Conservation (phyloP, 2,329 filamentous ascomycete species). For the Alternaria atra region DNA sequence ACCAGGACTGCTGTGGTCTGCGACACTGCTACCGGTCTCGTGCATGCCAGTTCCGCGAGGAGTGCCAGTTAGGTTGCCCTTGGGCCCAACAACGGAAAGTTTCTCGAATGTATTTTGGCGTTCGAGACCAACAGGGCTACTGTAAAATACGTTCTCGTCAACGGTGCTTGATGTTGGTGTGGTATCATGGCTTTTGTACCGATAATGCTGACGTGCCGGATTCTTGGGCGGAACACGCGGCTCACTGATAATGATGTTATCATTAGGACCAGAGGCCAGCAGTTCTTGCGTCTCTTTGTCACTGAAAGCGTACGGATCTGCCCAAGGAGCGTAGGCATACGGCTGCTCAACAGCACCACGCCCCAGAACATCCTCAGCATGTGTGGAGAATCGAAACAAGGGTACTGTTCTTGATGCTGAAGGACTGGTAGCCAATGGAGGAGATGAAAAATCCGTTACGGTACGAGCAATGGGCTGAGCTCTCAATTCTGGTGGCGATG, state of each 20-base stretch:
- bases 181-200: slow-evolving; percentile 3
- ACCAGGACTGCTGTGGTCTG: slow-evolving; percentile 49
- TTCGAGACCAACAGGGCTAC: slow-evolving; percentile 13
- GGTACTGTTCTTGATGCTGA: slow-evolving; percentile 30
- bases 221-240: slow-evolving; percentile 10
- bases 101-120: slow-evolving; percentile 50
- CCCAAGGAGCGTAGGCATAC: slow-evolving; percentile 29
- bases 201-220: slow-evolving; percentile 3
- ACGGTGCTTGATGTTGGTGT: slow-evolving; percentile 11
- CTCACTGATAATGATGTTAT: slow-evolving; percentile 43
- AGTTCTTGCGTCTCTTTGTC: slow-evolving; percentile 47
- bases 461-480: slow-evolving; percentile 15
- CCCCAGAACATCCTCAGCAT: background rate
- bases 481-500: slow-evolving; percentile 38
- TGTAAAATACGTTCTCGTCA: slow-evolving; percentile 3
- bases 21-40: slow-evolving; percentile 51
- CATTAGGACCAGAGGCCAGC: slow-evolving; percentile 48
- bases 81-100: slow-evolving; percentile 44
- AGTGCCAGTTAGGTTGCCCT: slow-evolving; percentile 50
- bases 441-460: slow-evolving; percentile 15
- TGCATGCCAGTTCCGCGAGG: slow-evolving; percentile 48
- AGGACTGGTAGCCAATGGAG: slow-evolving; percentile 19
- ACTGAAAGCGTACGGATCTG: slow-evolving; percentile 36
- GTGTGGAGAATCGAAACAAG: slow-evolving; percentile 16
- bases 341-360: slow-evolving; percentile 21